A percentile compares a stretch with the other conserved stretches of the same genome.
Evolutionary conservation across 2,329 filamentous ascomycete genomes (phyloP).

Genomic region (Fusarium veterinarium): DNA sequence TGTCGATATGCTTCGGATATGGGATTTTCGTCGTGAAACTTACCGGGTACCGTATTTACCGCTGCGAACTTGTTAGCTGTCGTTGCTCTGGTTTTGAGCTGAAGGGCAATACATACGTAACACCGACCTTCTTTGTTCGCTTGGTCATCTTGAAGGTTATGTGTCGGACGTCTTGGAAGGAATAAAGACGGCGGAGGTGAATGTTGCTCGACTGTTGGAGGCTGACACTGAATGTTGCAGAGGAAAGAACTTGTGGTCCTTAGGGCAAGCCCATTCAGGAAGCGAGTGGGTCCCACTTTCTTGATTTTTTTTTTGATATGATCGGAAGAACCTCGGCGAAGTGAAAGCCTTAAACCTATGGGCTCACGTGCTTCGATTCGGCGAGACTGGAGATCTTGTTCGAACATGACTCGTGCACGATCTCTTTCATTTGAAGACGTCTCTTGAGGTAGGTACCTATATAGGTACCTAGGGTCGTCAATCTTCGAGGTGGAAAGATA

Average conservation of each 20-base stretch:
- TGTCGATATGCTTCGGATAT: constrained; percentile 34
- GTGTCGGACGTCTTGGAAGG: constrained; percentile 51
- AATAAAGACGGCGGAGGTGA: constrained; percentile 48
- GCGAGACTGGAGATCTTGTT: not conserved
- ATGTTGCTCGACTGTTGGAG: constrained; percentile 48
- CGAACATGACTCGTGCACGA: constrained; percentile 17
- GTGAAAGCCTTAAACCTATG: not conserved
- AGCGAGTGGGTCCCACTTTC: constrained; percentile 44
- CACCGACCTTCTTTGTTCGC: constrained; percentile 97
- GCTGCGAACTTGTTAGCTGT: constrained; percentile 51
- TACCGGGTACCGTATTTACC: constrained; percentile 98
- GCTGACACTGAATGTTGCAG: constrained; percentile 47
- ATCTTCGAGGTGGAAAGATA: not conserved
- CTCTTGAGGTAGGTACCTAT: not conserved
- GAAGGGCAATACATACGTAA: constrained; percentile 68
- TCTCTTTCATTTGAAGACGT: not conserved
- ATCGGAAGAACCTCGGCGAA: constrained; percentile 74
- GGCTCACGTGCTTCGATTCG: not conserved
- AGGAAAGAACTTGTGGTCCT: constrained; percentile 52
- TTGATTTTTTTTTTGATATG: constrained; percentile 4
- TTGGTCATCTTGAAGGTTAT: constrained; percentile 83
- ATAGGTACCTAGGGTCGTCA: no score
- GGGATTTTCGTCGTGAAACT: constrained; percentile 52
- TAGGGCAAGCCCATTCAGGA: constrained; percentile 57
- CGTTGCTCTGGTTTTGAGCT: constrained; percentile 14